Evolutionary conservation across 179 eudicot species (phyloP), one percentile per base, ranked within the genome.

Genomic region (Gypsophila paniculata): DNA sequence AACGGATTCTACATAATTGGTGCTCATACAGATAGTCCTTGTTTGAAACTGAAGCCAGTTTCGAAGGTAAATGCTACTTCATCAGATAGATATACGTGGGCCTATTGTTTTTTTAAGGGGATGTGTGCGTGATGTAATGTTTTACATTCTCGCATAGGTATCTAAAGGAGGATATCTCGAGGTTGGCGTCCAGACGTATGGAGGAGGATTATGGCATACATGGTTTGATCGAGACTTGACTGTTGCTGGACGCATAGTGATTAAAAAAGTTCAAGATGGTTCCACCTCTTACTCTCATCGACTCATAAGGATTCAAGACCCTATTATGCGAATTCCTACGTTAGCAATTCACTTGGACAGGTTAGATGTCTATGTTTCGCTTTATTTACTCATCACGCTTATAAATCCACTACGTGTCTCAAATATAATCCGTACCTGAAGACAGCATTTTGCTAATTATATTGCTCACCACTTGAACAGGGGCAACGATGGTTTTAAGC

Each of bases 11-110:
- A 87, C 73, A 81, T 91, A 53, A 79, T 94, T 66, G 99, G 99
- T 76, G 99, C 99, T 75, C 97, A 94, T 72, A 94, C 99, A 0
- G 99, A 94, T 74, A 94, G 99, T 77, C 99, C 99, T 39, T 94
- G 99, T 74, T 77, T 94, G 78, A 94, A 91, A 77, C 52, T 94
- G 77, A 94, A 91, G 88, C 99, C 99, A 5, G 77, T 83, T 75
- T 85, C 99, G 34, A 88, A 91, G 99, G 99, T 94, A 71, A 46
- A 10, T 68, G 26, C 59, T 69, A 19, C 60, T 65, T 7, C 52
- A 15, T 51, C 34, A 13, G 64, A 22, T 61, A 53, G 22, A 58
- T n/a, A 13, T 39, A 36, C 29, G 55, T 21, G 46, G n/a, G 69
- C 17, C 2, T 82, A n/a, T 71, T 57, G 39, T 49, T 5, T 5